phyloP scores from a whole-genome alignment of 2,329 filamentous ascomycete species.

The Anthostomella pinea region DNA sequence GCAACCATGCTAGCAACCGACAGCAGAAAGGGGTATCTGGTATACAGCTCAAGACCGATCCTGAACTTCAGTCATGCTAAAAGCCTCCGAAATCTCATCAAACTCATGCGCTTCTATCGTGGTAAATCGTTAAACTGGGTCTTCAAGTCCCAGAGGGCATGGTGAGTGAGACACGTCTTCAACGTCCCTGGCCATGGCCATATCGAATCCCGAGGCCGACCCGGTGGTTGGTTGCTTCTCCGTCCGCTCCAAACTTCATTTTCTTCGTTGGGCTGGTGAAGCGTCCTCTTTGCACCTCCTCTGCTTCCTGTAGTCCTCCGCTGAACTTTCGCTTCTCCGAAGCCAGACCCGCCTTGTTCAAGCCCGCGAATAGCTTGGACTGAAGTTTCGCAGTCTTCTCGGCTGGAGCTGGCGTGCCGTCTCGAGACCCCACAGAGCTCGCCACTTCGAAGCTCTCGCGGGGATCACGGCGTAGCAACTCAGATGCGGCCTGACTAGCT shows the following conservation, averaged over 20 bases:
- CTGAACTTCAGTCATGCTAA: no score
- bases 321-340: constrained; percentile 52
- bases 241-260: constrained; percentile 40
- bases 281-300: constrained; percentile 33
- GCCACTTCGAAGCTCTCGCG: constrained; percentile 52
- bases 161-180: no score
- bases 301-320: constrained; percentile 27
- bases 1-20: neutral
- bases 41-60: neutral
- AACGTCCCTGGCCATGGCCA: no score
- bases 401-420: constrained; percentile 41
- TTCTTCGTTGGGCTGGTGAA: constrained; percentile 52
- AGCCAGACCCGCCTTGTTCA: constrained; percentile 38
- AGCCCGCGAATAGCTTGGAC: constrained; percentile 47
- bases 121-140: neutral
- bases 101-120: neutral
- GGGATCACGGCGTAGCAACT: constrained; percentile 64
- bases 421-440: constrained; percentile 41
- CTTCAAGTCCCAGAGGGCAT: neutral
- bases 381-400: constrained; percentile 49
- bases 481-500: constrained; percentile 73
- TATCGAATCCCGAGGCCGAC: constrained; percentile 56
- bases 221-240: constrained; percentile 37
- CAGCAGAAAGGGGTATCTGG: neutral
- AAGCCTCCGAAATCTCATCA: neutral